Evolutionary conservation across 2,329 filamentous ascomycete species (phyloP).

Genomic region (Ceratocystis smalleyi): DNA sequence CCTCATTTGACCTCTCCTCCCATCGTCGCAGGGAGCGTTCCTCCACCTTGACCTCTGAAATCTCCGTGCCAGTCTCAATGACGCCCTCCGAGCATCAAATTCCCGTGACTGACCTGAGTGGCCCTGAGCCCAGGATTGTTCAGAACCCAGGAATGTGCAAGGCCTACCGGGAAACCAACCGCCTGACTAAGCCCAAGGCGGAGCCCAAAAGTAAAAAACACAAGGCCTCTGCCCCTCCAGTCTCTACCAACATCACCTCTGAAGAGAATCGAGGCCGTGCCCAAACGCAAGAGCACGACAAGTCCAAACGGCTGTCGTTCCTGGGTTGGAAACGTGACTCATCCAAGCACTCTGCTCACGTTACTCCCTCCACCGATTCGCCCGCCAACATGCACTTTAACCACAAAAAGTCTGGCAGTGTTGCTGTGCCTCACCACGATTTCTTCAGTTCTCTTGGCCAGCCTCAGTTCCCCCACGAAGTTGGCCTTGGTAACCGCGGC

Average conservation of each 20-base stretch:
- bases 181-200: conserved; percentile 2
- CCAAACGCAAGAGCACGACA: conserved; percentile 8
- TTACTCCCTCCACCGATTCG: neutral
- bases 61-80: conserved; percentile 10
- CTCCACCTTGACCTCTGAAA: conserved; percentile 7
- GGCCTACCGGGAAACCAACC: conserved; percentile 8
- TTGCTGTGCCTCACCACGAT: neutral
- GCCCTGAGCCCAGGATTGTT: conserved; percentile 13
- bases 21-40: conserved; percentile 6
- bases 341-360: conserved; percentile 3
- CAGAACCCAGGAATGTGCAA: conserved; percentile 14
- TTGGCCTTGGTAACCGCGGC: neutral
- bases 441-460: neutral
- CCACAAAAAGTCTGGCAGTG: neutral
- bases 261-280: conserved; percentile 11
- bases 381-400: neutral
- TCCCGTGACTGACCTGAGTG: conserved; percentile 15
- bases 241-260: conserved; percentile 11
- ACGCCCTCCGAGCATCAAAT: conserved; percentile 10
- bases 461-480: neutral
- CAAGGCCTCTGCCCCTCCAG: conserved; percentile 2
- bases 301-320: conserved; percentile 13
- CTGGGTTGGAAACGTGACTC: conserved; percentile 13
- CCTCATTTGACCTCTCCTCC: conserved; percentile 11
- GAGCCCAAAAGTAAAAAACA: conserved; percentile 6